These are phyloP conservation scores for Adansonia grandidieri DNA, from an alignment of 441 rosid species.

Conservation along the genomic window DNA sequence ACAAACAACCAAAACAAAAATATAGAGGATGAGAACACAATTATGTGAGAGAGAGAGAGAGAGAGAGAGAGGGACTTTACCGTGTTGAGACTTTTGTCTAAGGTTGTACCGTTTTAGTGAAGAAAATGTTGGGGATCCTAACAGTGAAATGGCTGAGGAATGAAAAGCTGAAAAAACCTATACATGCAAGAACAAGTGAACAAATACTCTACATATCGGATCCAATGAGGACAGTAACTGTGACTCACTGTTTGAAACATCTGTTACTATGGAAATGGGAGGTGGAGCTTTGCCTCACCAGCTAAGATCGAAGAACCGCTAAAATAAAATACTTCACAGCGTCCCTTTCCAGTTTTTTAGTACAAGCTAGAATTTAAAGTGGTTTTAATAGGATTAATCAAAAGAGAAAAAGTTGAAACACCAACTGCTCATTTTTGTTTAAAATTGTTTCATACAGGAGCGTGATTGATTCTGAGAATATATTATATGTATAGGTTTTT, in stretches of 20 bases:
- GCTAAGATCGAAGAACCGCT: background rate
- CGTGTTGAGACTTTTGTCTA: constrained; percentile 29
- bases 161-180: constrained; percentile 34
- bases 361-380: background rate
- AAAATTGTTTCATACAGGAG: background rate
- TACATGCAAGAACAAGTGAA: constrained; percentile 33
- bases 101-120: constrained; percentile 30
- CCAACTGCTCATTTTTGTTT: constrained; percentile 16
- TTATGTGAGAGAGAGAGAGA: constrained; percentile 26
- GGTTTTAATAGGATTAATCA: background rate
- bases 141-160: constrained; percentile 29
- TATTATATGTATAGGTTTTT: background rate
- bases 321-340: constrained; percentile 6
- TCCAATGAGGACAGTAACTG: constrained; percentile 35
- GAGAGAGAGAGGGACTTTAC: constrained; percentile 5
- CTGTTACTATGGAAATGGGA: constrained; percentile 18
- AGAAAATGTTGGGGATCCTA: constrained; percentile 29
- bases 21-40: constrained; percentile 18
- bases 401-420: constrained; percentile 15
- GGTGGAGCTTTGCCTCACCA: background rate
- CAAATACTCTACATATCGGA: constrained; percentile 32
- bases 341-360: background rate
- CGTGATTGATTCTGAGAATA: background rate
- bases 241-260: constrained; percentile 28
- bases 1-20: background rate